Conservation (phyloP, 495 filamentous ascomycete species). For the Margaritispora aquatica region DNA sequence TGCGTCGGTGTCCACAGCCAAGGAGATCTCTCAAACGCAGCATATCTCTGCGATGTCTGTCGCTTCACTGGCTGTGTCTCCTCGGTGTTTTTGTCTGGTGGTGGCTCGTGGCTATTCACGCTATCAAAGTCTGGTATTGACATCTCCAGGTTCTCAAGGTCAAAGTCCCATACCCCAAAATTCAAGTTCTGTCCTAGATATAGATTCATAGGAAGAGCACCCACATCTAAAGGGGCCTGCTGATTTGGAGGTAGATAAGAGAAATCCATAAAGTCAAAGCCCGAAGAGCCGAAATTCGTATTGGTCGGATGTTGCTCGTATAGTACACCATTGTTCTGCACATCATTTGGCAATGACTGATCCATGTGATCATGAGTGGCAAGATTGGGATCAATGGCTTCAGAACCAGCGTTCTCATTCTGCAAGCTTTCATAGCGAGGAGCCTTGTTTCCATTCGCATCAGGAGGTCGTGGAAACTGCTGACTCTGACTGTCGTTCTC, state of each 20-base stretch:
- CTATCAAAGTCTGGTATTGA: background rate
- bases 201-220: background rate
- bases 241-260: background rate
- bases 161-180: conserved; percentile 13
- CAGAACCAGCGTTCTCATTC: background rate
- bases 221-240: background rate
- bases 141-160: conserved; percentile 3
- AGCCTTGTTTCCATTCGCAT: background rate
- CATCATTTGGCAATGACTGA: background rate
- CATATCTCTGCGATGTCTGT: conserved; percentile 4
- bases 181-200: conserved; percentile 5
- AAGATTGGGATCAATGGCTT: background rate
- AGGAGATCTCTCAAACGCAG: conserved; percentile 13
- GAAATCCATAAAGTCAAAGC: background rate
- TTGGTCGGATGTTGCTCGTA: background rate
- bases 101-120: background rate
- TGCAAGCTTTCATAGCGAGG: background rate
- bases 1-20: conserved; percentile 14
- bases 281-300: background rate
- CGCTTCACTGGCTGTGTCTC: background rate
- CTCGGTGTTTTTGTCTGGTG: background rate
- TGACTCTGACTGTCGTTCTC: background rate
- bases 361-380: background rate
- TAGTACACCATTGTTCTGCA: background rate
- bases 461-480: background rate